Evolutionary conservation across 495 filamentous ascomycete species (phyloP).

Genomic region (Chaetomium fimeti): DNA sequence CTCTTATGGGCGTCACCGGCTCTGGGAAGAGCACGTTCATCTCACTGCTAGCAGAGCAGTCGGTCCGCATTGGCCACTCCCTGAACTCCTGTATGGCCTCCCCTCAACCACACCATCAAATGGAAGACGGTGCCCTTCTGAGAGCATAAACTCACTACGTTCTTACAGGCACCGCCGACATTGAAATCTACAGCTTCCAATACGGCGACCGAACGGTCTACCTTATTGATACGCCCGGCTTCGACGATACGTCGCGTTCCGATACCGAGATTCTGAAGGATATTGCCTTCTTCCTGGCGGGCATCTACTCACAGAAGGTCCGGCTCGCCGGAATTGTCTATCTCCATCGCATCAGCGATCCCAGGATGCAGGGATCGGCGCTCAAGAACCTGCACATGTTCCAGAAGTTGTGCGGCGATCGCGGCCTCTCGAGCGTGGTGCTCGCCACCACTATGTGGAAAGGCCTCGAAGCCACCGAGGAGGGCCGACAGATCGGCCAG

Average conservation of each 20-base stretch:
- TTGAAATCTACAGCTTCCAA: neutral
- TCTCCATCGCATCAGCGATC: slow-evolving; percentile 37
- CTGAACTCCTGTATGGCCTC: neutral
- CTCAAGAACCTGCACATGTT: slow-evolving; percentile 36
- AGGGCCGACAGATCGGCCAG: neutral
- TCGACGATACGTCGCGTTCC: slow-evolving; percentile 36
- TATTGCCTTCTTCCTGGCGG: slow-evolving; percentile 25
- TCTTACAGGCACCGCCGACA: too few species aligned
- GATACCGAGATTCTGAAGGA: slow-evolving; percentile 34
- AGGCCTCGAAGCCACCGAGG: neutral
- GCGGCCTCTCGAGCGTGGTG: neutral
- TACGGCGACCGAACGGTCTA: slow-evolving; percentile 18
- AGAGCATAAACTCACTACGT: neutral
- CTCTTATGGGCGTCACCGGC: slow-evolving; percentile 41
- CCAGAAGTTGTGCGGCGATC: slow-evolving; percentile 29
- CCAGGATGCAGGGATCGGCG: slow-evolving; percentile 32
- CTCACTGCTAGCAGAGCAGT: slow-evolving; percentile 2
- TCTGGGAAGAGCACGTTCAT: slow-evolving; percentile 44
- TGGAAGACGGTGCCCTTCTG: neutral
- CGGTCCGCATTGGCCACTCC: neutral
- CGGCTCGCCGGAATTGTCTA: slow-evolving; percentile 21
- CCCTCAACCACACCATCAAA: neutral
- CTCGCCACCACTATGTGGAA: slow-evolving; percentile 7
- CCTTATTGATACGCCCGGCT: slow-evolving; percentile 36
- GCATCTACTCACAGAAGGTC: slow-evolving; percentile 21